Evolutionary conservation across 2,329 filamentous ascomycete genomes (phyloP).

Genomic region (Orbilia brochopaga): DNA sequence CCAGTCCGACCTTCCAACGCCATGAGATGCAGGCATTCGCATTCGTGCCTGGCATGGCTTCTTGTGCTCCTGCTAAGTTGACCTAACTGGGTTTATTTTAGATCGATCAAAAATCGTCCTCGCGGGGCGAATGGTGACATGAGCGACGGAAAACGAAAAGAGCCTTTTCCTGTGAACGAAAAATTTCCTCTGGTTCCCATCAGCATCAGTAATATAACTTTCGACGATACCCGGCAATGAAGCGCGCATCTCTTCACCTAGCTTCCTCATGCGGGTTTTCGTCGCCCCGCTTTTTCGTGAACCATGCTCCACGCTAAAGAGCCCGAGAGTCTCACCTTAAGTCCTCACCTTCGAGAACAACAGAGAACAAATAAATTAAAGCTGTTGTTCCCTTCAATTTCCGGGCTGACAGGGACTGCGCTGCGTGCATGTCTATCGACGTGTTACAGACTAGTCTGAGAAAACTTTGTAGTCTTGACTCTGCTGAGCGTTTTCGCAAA

Average conservation of each 20-base stretch:
- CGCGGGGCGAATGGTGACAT: neutral
- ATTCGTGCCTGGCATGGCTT: neutral
- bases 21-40: slow-evolving; percentile 3
- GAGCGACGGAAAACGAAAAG: neutral
- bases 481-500: slow-evolving; percentile 10
- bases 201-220: neutral
- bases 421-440: slow-evolving; percentile 27
- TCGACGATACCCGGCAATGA: neutral
- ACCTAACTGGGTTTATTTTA: slow-evolving; percentile 21
- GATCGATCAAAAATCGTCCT: neutral
- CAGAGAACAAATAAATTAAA: neutral
- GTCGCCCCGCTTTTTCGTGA: neutral
- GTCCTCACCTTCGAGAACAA: neutral
- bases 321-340: neutral
- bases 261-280: neutral
- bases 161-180: neutral
- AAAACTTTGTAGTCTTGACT: slow-evolving; percentile 39
- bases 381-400: neutral
- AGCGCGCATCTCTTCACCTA: neutral
- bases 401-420: neutral
- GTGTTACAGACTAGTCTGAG: neutral
- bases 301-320: slow-evolving; percentile 4
- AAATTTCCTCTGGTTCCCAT: neutral
- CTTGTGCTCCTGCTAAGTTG: slow-evolving; percentile 32
- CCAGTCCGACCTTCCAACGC: slow-evolving; percentile 39